Evolutionary conservation across 768 basidiomycete genomes (phyloP), one percentile per base, ranked within the genome.

Genomic region (Cantharellus anzutake): DNA sequence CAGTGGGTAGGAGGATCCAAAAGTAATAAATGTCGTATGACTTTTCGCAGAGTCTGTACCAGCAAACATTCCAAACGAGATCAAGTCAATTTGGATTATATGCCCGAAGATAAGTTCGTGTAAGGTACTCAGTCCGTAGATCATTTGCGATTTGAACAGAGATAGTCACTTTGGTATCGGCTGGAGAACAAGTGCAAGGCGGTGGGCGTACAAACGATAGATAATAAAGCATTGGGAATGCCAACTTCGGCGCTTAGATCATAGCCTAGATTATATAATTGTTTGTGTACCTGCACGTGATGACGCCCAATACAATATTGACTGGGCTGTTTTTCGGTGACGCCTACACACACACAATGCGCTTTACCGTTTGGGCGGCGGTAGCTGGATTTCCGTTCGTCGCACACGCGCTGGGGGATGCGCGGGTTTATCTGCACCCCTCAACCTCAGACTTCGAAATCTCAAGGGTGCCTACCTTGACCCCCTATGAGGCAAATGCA

Each of bases 81-180:
- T 29, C 20, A 11, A n/a, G 34, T 29, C 38, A 16, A 29, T 42
- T 34, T 57, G 0, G 37, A 20, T 60, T 20, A 48, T 56, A 52
- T 56, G 42, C 37, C 67, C 70, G 20, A 29, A 29, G 20, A 29
- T 29, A 29, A 29, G 20, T 29, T 29, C 20, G 20, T 29, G 20
- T 29, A 29, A 29, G 20, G 51, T 59, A 72, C 70, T 92, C 90
- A 41, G 92, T 94, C 40, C 92, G 78, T 34, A 94, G 76, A 65
- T 94, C 92, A 68, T 96, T 94, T 39, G 83, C 80, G 61, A 96
- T 79, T 68, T 93, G 90, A 0, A 87, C 88, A 2, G 82, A 88
- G 57, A 93, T 77, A 7, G 73, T 69, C 56, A 92, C 70, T 5
- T 73, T 64, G 3, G 60, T 60, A 16, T 67, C 64, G 0, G 68